These are phyloP conservation scores for Epichloe elymi DNA, from an alignment of 2,329 filamentous ascomycete genomes.

Conservation along the genomic window DNA sequence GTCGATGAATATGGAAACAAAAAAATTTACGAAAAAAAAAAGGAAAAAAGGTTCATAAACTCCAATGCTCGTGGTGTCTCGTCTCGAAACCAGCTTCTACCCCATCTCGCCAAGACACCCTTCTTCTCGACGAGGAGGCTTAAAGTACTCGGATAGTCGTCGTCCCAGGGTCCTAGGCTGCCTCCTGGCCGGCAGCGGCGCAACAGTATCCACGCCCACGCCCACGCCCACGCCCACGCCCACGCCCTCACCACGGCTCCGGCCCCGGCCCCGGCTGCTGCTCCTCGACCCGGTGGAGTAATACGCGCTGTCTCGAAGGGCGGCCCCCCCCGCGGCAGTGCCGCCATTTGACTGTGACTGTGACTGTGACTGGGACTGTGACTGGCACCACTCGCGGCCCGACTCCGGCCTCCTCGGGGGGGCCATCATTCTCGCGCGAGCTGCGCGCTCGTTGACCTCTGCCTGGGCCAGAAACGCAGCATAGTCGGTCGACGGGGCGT, in stretches of 20 bases:
- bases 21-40: no score
- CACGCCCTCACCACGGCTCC: neutral
- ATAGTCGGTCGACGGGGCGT: slow-evolving; percentile 10
- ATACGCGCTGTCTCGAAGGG: slow-evolving; percentile 7
- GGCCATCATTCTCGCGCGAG: slow-evolving; percentile 2
- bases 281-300: slow-evolving; percentile 5
- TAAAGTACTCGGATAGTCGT: slow-evolving; percentile 9
- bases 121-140: slow-evolving; percentile 4
- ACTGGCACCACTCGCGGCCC: neutral
- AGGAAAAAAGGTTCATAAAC: no score
- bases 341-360: no score
- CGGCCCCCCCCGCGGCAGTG: no score
- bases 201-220: neutral
- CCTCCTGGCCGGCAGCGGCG: neutral
- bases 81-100: neutral
- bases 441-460: slow-evolving; percentile 6
- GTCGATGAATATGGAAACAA: no score
- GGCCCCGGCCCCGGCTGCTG: slow-evolving; percentile 2
- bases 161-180: slow-evolving; percentile 6
- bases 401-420: neutral
- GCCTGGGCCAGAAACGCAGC: slow-evolving; percentile 12
- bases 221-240: no score
- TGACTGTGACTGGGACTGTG: no score
- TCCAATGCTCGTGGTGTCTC: neutral
- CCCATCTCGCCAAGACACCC: neutral